These are phyloP conservation scores for Collybia nuda DNA, from an alignment of 768 basidiomycete genomes.

Conservation along the genomic window DNA sequence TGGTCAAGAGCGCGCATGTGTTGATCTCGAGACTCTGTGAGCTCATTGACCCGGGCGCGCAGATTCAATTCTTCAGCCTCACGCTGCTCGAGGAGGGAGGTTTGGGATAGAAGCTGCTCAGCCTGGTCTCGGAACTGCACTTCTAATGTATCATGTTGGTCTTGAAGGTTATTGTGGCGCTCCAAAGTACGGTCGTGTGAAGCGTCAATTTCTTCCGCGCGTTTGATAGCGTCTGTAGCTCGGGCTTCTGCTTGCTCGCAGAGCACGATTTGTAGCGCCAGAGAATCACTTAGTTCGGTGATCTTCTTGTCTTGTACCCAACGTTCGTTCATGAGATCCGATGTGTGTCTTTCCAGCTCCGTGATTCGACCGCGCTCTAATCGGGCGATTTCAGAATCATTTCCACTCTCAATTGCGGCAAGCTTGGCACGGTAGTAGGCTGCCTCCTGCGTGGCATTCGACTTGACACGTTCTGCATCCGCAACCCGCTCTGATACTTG, in stretches of 20 bases:
- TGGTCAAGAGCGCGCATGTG: conserved; percentile 89
- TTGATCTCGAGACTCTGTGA: conserved; percentile 70
- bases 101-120: conserved; percentile 71
- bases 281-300: conserved; percentile 67
- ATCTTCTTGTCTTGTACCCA: conserved; percentile 69
- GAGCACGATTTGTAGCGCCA: conserved; percentile 76
- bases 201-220: conserved; percentile 74
- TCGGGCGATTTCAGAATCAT: conserved; percentile 61
- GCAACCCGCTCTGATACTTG: conserved; percentile 74
- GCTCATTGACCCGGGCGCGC: conserved; percentile 69
- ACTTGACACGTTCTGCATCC: conserved; percentile 76
- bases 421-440: conserved; percentile 95
- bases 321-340: conserved; percentile 60
- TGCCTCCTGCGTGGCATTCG: conserved; percentile 87
- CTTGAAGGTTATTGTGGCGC: conserved; percentile 71
- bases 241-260: conserved; percentile 80
- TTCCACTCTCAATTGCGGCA: conserved; percentile 76
- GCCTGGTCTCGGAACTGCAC: conserved; percentile 70
- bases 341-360: conserved; percentile 73
- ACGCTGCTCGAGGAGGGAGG: conserved; percentile 71
- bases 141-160: conserved; percentile 59
- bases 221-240: conserved; percentile 69
- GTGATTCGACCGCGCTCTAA: conserved; percentile 77
- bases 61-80: conserved; percentile 74
- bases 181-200: conserved; percentile 62